These are phyloP conservation scores for Xenosphaeropsis pyriputrescens DNA, from an alignment of 2,329 filamentous ascomycete species.

Conservation along the genomic window DNA sequence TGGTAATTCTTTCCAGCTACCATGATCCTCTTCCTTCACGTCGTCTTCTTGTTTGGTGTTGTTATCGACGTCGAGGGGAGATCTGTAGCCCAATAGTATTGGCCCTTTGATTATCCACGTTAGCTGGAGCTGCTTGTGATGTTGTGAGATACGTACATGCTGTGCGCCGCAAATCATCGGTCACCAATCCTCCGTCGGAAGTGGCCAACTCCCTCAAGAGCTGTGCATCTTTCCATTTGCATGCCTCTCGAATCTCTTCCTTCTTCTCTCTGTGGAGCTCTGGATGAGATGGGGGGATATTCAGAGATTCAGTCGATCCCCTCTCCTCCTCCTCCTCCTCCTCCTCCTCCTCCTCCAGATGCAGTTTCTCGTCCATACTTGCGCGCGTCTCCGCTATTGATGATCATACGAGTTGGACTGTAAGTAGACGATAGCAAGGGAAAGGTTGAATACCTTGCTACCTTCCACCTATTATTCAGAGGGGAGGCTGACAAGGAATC, in stretches of 20 bases:
- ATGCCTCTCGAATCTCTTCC: slow-evolving; percentile 38
- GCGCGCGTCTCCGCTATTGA: no score
- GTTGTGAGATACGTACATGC: slow-evolving; percentile 51
- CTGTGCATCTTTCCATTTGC: slow-evolving; percentile 38
- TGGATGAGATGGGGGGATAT: no score
- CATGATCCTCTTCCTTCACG: slow-evolving; percentile 9
- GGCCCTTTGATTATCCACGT: slow-evolving; percentile 36
- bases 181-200: slow-evolving; percentile 50
- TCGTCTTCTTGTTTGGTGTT: slow-evolving; percentile 3
- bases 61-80: slow-evolving; percentile 1
- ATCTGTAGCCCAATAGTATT: slow-evolving; percentile 31
- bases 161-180: slow-evolving; percentile 50
- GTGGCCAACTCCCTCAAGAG: slow-evolving; percentile 42
- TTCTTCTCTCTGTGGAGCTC: neutral
- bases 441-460: no score
- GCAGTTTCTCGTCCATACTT: no score
- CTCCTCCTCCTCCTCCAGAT: no score
- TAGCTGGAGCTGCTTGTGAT: neutral
- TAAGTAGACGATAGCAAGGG: no score
- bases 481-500: no score
- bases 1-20: slow-evolving; percentile 35
- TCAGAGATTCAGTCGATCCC: no score
- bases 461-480: no score
- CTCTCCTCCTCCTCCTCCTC: no score
- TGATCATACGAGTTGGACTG: no score